phyloP scores from a whole-genome alignment of 2,329 filamentous ascomycete species.

The Didymellaceae sp. region DNA sequence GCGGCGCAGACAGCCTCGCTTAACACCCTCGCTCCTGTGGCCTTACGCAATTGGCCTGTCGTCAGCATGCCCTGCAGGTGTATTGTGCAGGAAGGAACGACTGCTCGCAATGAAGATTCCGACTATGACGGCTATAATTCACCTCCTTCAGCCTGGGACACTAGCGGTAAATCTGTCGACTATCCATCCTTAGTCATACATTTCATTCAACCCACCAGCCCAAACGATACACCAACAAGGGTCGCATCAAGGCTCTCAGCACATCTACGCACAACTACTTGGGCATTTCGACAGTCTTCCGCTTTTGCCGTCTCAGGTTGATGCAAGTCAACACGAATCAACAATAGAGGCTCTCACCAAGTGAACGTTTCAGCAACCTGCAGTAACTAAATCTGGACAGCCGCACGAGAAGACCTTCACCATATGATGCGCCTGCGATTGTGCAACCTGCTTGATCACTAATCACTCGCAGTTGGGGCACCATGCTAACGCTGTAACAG shows the following conservation, averaged over 20 bases:
- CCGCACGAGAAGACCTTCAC: neutral
- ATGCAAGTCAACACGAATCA: too few species aligned
- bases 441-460: neutral
- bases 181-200: too few species aligned
- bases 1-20: conserved; percentile 38
- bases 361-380: too few species aligned
- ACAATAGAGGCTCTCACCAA: too few species aligned
- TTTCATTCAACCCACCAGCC: too few species aligned
- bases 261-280: too few species aligned
- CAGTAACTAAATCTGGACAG: neutral
- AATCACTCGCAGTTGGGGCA: neutral
- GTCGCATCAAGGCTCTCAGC: neutral
- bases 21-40: conserved; percentile 26
- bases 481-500: conserved; percentile 57
- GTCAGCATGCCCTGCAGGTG: conserved; percentile 6
- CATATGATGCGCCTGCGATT: conserved; percentile 10
- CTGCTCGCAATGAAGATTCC: neutral
- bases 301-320: too few species aligned
- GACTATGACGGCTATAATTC: neutral
- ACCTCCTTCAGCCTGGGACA: conserved; percentile 2
- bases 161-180: conserved; percentile 2
- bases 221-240: neutral
- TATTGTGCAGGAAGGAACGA: conserved; percentile 2
- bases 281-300: too few species aligned
- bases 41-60: conserved; percentile 16